Evolutionary conservation across 2,329 filamentous ascomycete genomes (phyloP), one percentile per base, ranked within the genome.

Genomic region (Chaetomiaceae sp.): DNA sequence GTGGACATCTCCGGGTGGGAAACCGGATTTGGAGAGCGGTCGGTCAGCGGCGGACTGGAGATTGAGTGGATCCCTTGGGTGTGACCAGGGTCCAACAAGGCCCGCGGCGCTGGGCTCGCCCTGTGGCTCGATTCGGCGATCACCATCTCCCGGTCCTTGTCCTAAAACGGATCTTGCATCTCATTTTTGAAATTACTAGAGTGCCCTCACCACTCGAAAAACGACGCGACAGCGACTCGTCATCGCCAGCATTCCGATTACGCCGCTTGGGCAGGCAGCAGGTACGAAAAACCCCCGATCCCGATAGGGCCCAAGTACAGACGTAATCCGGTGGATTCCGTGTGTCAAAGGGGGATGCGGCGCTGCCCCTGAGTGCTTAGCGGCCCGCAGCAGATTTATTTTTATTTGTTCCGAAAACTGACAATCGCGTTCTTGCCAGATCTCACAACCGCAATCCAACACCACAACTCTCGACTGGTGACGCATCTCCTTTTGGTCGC

Each of bases 371-470:
- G 45, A 13, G 48, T 27, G 25, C 25, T 49, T 37, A 48, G 41
- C 52, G 57, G 57, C 33, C 41, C 52, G 27, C 45, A 20, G 34
- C 37, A 34, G 36, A 48, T 40, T 55, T 59, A 53, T 56, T 63
- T 61, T 63, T 56, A 56, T 58, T 57, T 48, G 41, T 42, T 38
- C 54, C 34, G 13, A 45, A 37, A 42, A 52, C 54, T 60, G 56
- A 61, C 58, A 37, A 40, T 47, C 58, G 54, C 56, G 38, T 58
- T 61, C 48, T 63, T 62, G 61, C 54, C 61, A 63, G 60, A 63
- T 63, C 56, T 59, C 57, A 33, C 45, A 11, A 49, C n/a, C 38
- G 21, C 29, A 48, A 23, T 29, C 52, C 34, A 44, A 47, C 45
- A 44, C 18, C 42, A 47, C 46, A 40, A n/a, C n/a, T n/a, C n/a